Evolutionary conservation across 208 protist species (phyloP).

Genomic region (Phytomonas francai): DNA sequence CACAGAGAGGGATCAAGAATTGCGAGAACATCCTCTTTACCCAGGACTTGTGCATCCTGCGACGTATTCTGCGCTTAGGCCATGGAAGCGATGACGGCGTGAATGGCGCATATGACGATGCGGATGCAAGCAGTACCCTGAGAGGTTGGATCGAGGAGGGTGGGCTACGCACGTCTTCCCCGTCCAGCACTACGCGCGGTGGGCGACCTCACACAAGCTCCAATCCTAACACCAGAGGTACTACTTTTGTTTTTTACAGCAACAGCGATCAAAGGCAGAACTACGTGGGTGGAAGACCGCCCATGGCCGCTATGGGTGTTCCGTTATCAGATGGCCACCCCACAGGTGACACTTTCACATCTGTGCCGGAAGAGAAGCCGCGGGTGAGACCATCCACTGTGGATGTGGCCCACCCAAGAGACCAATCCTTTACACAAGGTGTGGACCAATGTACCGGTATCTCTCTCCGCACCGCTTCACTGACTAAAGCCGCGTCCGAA

Average conservation of each 20-base stretch:
- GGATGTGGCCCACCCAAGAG: neutral
- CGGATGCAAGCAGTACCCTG: neutral
- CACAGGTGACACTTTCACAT: neutral
- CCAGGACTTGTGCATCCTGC: constrained; percentile 27
- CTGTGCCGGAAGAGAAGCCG: neutral
- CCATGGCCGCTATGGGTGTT: neutral
- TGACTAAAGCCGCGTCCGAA: neutral
- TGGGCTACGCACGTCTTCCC: neutral
- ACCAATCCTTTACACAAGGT: neutral
- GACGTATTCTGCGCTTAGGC: constrained; percentile 17
- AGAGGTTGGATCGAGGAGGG: neutral
- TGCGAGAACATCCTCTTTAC: constrained; percentile 78
- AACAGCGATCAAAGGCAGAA: neutral
- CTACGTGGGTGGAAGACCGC: neutral
- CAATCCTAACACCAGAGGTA: neutral
- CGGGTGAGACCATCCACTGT: neutral
- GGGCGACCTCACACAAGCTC: neutral
- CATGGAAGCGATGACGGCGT: neutral
- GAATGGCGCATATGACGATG: neutral
- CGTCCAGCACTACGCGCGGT: neutral
- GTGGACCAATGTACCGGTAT: neutral
- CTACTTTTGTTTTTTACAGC: neutral
- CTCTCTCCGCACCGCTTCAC: neutral
- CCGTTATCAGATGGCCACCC: neutral
- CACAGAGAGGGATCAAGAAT: constrained; percentile 27